Base-by-base conservation (phyloP, 129 eudicot species). In the Heracleum sosnowskyi region DNA sequence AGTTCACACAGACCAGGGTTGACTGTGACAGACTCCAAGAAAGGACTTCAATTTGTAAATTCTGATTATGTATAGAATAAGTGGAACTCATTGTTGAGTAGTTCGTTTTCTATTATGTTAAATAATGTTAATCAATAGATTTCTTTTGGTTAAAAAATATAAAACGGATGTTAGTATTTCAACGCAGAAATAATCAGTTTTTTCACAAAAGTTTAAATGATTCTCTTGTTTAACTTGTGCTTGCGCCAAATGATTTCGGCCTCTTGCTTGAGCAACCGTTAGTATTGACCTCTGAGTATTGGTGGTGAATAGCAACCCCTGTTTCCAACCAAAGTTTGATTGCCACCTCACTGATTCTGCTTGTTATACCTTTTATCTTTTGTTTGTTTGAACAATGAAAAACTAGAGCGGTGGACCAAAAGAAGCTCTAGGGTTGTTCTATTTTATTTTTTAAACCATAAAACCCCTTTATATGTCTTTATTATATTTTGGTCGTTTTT, bases 21-120 rank as follows among this genome's bases (percentile, higher is more conserved):
- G n/a, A n/a, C n/a, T n/a, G n/a, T n/a, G n/a, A n/a, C n/a, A n/a
- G n/a, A n/a, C n/a, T n/a, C n/a, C n/a, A n/a, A n/a, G n/a, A n/a
- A n/a, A n/a, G n/a, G n/a, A n/a, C n/a, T n/a, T n/a, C n/a, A n/a
- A n/a, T n/a, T n/a, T n/a, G n/a, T n/a, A n/a, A n/a, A n/a, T n/a
- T n/a, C n/a, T n/a, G n/a, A n/a, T n/a, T n/a, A n/a, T n/a, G n/a
- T n/a, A n/a, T n/a, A n/a, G n/a, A n/a, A n/a, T n/a, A n/a, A n/a
- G n/a, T n/a, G n/a, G n/a, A n/a, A n/a, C n/a, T n/a, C n/a, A n/a
- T n/a, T n/a, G n/a, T n/a, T n/a, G n/a, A n/a, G n/a, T n/a, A n/a
- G n/a, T n/a, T 81, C 79, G 17, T 46, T 81, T 17, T 80, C 73
- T 57, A 31, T 6, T 34, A 34, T 47, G 29, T 35, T 33, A 31